A percentile compares a stretch with the other conserved stretches of the same genome.
phyloP scores from a whole-genome alignment of 805 yeast species.

The Starmerella gropengiesseri region DNA sequence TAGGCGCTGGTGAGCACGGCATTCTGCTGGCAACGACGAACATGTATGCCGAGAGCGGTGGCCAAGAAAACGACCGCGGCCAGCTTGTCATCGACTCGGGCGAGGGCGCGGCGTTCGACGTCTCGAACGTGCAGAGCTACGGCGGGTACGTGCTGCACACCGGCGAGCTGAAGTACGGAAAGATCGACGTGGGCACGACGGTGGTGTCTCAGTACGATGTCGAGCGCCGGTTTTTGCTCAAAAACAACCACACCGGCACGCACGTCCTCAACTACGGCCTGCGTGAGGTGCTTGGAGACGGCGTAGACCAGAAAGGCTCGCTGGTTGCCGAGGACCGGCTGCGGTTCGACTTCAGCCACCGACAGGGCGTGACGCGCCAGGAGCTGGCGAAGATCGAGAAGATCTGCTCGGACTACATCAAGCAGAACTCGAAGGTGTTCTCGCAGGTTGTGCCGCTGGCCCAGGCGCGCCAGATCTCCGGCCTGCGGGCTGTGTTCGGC shows the following conservation, averaged over 20 bases:
- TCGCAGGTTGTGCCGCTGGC: slow-evolving; percentile 72
- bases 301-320: slow-evolving; percentile 92
- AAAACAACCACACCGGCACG: slow-evolving; percentile 97
- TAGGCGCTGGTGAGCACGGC: slow-evolving; percentile 50
- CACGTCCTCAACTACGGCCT: slow-evolving; percentile 86
- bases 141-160: slow-evolving; percentile 95
- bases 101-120: slow-evolving; percentile 77
- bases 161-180: slow-evolving; percentile 72
- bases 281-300: slow-evolving; percentile 74
- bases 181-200: slow-evolving; percentile 51
- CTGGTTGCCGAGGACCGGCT: slow-evolving; percentile 89
- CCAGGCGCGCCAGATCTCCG: slow-evolving; percentile 61
- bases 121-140: slow-evolving; percentile 81
- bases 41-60: slow-evolving; percentile 98
- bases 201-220: slow-evolving; percentile 86
- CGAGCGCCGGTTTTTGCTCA: slow-evolving; percentile 87
- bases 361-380: slow-evolving; percentile 60
- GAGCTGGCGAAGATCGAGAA: slow-evolving; percentile 70
- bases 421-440: slow-evolving; percentile 59
- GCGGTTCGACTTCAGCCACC: slow-evolving; percentile 93
- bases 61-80: slow-evolving; percentile 96
- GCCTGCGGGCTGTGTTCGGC: slow-evolving; percentile 96
- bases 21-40: slow-evolving; percentile 79
- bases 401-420: slow-evolving; percentile 60
- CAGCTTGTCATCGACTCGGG: slow-evolving; percentile 86